phyloP scores from a whole-genome alignment of 2,329 filamentous ascomycete species.

The Clarireedia homoeocarpa region DNA sequence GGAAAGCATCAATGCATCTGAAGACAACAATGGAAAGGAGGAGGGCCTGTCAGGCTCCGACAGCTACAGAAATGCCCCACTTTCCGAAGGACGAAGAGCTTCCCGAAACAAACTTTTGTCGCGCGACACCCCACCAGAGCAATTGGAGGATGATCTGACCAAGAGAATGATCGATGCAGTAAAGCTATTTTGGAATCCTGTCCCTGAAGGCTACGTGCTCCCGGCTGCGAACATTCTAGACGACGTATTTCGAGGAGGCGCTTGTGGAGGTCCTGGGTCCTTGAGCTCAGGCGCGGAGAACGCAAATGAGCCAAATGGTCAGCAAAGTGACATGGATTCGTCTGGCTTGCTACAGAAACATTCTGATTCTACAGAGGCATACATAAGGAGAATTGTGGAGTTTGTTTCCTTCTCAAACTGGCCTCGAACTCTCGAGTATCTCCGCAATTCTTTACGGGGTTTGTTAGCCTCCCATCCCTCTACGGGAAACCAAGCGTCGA shows the following conservation, averaged over 20 bases:
- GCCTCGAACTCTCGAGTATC: constrained; percentile 50
- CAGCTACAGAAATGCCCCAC: not conserved
- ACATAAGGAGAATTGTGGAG: constrained; percentile 50
- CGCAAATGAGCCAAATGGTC: constrained; percentile 22
- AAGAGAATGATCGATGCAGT: constrained; percentile 47
- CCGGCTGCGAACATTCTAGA: constrained; percentile 51
- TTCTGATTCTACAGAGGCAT: constrained; percentile 41
- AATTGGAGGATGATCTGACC: constrained; percentile 44
- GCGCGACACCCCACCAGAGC: constrained; percentile 21
- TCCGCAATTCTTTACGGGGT: constrained; percentile 36
- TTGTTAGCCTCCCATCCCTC: constrained; percentile 25
- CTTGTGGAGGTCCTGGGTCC: constrained; percentile 4
- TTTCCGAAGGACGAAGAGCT: constrained; percentile 17
- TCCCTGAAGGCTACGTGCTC: constrained; percentile 49
- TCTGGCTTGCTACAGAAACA: constrained; percentile 25
- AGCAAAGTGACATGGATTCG: constrained; percentile 22
- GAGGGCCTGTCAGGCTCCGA: constrained; percentile 19
- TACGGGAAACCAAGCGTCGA: constrained; percentile 17
- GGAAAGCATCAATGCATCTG: constrained; percentile 35
- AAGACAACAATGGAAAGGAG: constrained; percentile 19
- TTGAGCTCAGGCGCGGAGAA: constrained; percentile 8
- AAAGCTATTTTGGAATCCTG: constrained; percentile 49
- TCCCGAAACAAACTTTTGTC: constrained; percentile 20
- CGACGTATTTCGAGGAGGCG: constrained; percentile 30
- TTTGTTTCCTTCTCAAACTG: constrained; percentile 60